Evolutionary conservation across 2,329 filamentous ascomycete species (phyloP).

Genomic region (Ophiognomonia clavigignenti-juglandacearum): DNA sequence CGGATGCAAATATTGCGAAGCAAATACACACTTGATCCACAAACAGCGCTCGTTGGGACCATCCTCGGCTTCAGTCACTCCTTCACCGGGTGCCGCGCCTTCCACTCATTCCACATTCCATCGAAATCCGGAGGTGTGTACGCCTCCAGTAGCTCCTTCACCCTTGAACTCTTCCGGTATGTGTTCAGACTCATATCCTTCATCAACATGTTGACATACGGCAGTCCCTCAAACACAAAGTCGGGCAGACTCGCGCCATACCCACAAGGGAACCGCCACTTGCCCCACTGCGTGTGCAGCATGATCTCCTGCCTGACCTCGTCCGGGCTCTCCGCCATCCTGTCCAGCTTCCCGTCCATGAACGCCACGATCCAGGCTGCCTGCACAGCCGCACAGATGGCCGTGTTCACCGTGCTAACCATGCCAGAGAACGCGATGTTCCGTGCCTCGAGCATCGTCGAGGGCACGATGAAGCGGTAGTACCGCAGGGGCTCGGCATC

Average conservation of each 20-base stretch:
- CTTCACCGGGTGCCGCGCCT: no score
- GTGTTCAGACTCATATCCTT: slow-evolving; percentile 17
- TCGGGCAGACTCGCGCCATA: slow-evolving; percentile 47
- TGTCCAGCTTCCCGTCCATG: slow-evolving; percentile 42
- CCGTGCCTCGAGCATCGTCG: neutral
- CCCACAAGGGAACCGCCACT: slow-evolving; percentile 47
- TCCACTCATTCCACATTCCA: slow-evolving; percentile 25
- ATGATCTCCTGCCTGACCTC: slow-evolving; percentile 37
- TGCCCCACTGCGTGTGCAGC: slow-evolving; percentile 49
- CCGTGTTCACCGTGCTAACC: slow-evolving; percentile 26
- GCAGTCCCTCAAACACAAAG: slow-evolving; percentile 56
- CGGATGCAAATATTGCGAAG: no score
- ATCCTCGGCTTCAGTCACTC: no score
- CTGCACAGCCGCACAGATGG: slow-evolving; percentile 29
- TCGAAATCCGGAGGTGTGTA: slow-evolving; percentile 20
- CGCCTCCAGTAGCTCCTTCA: slow-evolving; percentile 14
- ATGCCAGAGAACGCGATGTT: slow-evolving; percentile 11
- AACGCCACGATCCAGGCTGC: slow-evolving; percentile 56
- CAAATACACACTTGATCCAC: no score
- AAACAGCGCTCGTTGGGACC: no score
- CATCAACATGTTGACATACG: slow-evolving; percentile 37
- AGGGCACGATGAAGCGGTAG: slow-evolving; percentile 15
- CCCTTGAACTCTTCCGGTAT: slow-evolving; percentile 15
- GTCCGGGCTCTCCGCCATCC: slow-evolving; percentile 22
- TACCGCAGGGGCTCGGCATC: neutral